Evolutionary conservation across 768 basidiomycete genomes (phyloP).

Genomic region (Asterophora lycoperdoides): DNA sequence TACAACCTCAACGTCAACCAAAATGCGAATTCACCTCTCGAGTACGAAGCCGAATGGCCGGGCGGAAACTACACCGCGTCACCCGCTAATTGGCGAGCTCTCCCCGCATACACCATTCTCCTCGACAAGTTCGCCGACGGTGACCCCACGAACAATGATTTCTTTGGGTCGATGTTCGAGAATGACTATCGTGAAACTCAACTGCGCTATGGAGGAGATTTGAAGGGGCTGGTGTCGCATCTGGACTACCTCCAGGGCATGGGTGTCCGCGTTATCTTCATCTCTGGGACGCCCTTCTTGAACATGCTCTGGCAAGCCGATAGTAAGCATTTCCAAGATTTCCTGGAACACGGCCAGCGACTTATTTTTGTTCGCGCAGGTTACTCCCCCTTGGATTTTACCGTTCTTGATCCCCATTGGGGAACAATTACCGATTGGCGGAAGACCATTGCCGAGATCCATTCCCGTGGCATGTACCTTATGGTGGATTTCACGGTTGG

Average conservation of each 20-base stretch:
- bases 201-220: constrained; percentile 85
- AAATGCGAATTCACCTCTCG: constrained; percentile 57
- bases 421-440: constrained; percentile 82
- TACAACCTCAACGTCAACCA: constrained; percentile 82
- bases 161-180: constrained; percentile 74
- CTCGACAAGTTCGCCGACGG: constrained; percentile 95
- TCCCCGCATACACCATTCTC: constrained; percentile 78
- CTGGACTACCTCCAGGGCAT: constrained; percentile 90
- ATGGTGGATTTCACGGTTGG: constrained; percentile 95
- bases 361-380: constrained; percentile 40
- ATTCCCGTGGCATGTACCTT: constrained; percentile 82
- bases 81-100: constrained; percentile 79
- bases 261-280: constrained; percentile 81
- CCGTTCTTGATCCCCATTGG: constrained; percentile 89
- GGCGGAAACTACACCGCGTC: constrained; percentile 72
- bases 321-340: constrained; percentile 50
- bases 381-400: constrained; percentile 91
- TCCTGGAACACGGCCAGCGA: neutral
- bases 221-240: constrained; percentile 67
- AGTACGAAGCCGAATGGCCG: constrained; percentile 60
- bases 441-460: constrained; percentile 67
- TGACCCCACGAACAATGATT: constrained; percentile 89
- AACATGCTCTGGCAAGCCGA: constrained; percentile 99
- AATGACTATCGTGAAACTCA: constrained; percentile 87
- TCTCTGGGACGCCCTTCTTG: constrained; percentile 88